Conservation (phyloP, 768 basidiomycete genomes). For the Podaxis sp. region DNA sequence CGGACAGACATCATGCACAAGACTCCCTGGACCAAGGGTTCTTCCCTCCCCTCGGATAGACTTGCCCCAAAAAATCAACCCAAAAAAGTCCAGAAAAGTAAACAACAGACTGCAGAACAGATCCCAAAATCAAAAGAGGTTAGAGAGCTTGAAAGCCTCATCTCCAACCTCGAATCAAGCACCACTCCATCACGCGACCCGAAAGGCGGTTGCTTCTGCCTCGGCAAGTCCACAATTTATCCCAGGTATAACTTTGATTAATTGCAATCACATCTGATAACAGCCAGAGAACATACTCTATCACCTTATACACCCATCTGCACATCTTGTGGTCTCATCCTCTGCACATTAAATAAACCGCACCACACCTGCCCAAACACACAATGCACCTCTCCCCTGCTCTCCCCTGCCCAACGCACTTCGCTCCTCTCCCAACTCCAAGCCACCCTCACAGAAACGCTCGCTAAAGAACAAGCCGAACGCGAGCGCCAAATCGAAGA, state of each 20-base stretch:
- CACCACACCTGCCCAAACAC: slow-evolving; percentile 47
- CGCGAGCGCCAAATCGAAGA: slow-evolving; percentile 46
- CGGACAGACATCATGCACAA: slow-evolving; percentile 30
- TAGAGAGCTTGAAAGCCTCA: slow-evolving; percentile 44
- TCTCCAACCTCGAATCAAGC: slow-evolving; percentile 36
- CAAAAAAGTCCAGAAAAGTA: slow-evolving; percentile 26
- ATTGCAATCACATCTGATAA: background rate
- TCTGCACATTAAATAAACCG: slow-evolving; percentile 59
- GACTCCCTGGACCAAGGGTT: slow-evolving; percentile 43
- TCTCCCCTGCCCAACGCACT: slow-evolving; percentile 31
- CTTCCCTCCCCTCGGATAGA: slow-evolving; percentile 55
- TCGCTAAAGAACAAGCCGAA: slow-evolving; percentile 49
- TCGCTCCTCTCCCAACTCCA: slow-evolving; percentile 45
- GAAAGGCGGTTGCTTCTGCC: slow-evolving; percentile 69
- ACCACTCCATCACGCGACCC: slow-evolving; percentile 47
- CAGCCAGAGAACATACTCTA: slow-evolving; percentile 59
- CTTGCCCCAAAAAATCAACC: slow-evolving; percentile 33
- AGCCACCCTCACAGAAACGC: slow-evolving; percentile 39
- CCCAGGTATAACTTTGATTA: background rate
- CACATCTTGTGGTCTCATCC: slow-evolving; percentile 56
- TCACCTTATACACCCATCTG: slow-evolving; percentile 60
- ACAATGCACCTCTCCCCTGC: slow-evolving; percentile 43
- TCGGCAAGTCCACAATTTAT: slow-evolving; percentile 40
- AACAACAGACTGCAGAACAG: slow-evolving; percentile 19
- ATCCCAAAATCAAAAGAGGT: slow-evolving; percentile 51